A percentile compares a stretch with the other conserved stretches of the same genome.
These are phyloP conservation scores for Pouteria campechiana DNA, from an alignment of 179 eudicot species.

Conservation along the genomic window DNA sequence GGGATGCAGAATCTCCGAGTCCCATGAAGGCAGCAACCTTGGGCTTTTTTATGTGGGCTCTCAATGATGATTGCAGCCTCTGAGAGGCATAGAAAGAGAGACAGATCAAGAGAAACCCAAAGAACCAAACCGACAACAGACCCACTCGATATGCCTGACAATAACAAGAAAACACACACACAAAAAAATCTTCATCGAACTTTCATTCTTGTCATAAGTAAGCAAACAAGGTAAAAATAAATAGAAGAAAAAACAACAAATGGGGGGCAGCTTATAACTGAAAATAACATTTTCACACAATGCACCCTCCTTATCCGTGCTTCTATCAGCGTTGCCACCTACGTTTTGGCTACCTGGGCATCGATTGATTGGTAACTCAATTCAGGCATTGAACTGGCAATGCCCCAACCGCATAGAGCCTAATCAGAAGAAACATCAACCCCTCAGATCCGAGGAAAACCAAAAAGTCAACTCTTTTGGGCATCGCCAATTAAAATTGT, in stretches of 20 bases:
- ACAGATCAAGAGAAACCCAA: constrained; percentile 55
- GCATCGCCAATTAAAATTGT: no score
- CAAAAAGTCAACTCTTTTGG: no score
- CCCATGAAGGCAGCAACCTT: constrained; percentile 3
- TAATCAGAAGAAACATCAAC: no score
- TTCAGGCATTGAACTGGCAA: no score
- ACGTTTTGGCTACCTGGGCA: no score
- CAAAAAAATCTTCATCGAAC: background rate
- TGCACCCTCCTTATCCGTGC: no score
- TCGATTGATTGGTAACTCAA: no score
- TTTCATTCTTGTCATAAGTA: background rate
- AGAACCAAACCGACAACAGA: constrained; percentile 67
- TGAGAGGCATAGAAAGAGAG: constrained; percentile 65
- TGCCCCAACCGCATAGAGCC: no score
- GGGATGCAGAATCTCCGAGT: constrained; percentile 12
- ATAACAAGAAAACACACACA: background rate
- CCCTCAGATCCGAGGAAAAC: no score
- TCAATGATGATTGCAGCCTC: constrained; percentile 29
- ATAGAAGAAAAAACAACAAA: background rate
- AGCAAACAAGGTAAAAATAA: background rate
- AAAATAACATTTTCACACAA: no score
- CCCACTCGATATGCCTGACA: constrained; percentile 45
- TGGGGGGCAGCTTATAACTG: no score
- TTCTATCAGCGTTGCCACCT: no score
- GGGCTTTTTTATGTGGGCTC: constrained; percentile 28